These are phyloP conservation scores for Tolypocladium sp. DNA, from an alignment of 2,329 filamentous ascomycete genomes.

Conservation along the genomic window DNA sequence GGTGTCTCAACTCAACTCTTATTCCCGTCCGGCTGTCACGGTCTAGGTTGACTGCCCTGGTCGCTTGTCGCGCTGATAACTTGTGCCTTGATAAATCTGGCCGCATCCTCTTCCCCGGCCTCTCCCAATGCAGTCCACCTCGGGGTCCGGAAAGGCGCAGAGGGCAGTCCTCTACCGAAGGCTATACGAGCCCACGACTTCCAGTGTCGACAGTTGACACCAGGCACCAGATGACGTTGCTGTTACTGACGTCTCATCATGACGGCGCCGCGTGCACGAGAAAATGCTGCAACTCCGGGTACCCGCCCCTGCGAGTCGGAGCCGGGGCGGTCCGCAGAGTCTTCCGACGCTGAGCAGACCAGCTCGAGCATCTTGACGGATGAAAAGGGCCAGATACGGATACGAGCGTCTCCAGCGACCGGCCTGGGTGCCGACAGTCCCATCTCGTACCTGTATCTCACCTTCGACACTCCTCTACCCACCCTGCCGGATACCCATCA, in stretches of 20 bases:
- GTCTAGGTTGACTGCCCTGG: background rate
- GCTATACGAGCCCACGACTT: background rate
- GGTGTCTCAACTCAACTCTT: background rate
- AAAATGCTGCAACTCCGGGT: background rate
- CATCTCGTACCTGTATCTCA: constrained; percentile 31
- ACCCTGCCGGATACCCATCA: constrained; percentile 10
- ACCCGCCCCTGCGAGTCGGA: too few relatives aligned
- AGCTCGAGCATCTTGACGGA: background rate
- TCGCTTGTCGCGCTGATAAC: background rate
- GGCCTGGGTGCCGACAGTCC: constrained; percentile 9
- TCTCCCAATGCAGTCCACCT: background rate
- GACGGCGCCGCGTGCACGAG: background rate
- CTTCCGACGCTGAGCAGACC: background rate
- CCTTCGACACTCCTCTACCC: constrained; percentile 29
- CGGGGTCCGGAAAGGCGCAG: background rate
- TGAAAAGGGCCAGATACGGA: constrained; percentile 1
- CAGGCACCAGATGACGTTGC: background rate
- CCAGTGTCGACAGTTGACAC: background rate
- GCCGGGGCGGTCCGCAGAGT: background rate
- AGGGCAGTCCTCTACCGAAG: background rate
- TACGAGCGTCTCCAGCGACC: background rate
- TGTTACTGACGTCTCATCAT: background rate
- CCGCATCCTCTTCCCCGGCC: background rate
- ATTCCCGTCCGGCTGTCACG: background rate
- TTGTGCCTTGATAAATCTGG: background rate